phyloP scores from a whole-genome alignment of 2,329 filamentous ascomycete species.

The Phoma sp. region DNA sequence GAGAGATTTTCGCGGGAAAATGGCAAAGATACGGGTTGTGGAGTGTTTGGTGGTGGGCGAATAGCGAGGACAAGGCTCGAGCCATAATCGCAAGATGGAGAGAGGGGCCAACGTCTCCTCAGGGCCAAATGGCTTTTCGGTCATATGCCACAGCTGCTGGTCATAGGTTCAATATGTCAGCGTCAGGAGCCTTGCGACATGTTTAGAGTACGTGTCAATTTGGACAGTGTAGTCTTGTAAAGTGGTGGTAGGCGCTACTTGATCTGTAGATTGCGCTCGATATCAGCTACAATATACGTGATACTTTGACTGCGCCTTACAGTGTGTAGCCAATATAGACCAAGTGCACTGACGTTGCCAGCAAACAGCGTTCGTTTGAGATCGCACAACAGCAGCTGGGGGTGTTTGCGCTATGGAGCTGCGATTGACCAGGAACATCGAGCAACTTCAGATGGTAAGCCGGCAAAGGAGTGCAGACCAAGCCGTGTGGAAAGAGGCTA shows the following conservation, averaged over 20 bases:
- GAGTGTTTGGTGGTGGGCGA: constrained; percentile 38
- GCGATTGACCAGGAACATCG: neutral
- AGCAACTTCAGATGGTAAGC: neutral
- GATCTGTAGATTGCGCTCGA: neutral
- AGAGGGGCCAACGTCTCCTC: neutral
- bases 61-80: constrained; percentile 31
- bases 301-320: neutral
- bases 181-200: no score
- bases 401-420: neutral
- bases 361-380: neutral
- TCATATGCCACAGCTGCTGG: neutral
- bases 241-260: no score
- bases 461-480: neutral
- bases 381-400: neutral
- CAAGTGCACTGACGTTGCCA: neutral
- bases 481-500: neutral
- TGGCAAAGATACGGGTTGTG: constrained; percentile 23
- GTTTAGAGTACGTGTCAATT: no score
- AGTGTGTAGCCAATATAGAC: neutral
- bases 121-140: neutral
- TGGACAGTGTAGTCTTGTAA: no score
- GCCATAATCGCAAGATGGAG: constrained; percentile 33
- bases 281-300: neutral
- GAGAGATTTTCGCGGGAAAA: constrained; percentile 9
- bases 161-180: neutral